A percentile compares a stretch with the other conserved stretches of the same genome.
These are phyloP conservation scores for Pleurotus giganteus DNA, from an alignment of 768 basidiomycete species.

Conservation along the genomic window DNA sequence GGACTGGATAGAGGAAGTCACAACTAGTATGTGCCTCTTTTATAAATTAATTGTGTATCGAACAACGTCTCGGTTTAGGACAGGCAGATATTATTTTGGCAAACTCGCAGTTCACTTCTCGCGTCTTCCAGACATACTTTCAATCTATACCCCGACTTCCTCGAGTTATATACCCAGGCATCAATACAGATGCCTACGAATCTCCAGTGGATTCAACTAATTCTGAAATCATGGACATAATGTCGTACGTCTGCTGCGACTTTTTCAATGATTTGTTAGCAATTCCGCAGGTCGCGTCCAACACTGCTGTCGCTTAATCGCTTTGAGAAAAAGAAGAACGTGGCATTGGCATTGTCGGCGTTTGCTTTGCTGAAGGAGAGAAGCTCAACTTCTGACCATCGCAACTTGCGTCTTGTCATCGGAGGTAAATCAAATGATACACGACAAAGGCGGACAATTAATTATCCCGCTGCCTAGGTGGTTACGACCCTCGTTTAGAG, in stretches of 20 bases:
- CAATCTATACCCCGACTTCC: conserved; percentile 60
- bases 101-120: conserved; percentile 89
- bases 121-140: conserved; percentile 77
- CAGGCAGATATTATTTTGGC: conserved; percentile 89
- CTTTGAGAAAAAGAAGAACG: conserved; percentile 95
- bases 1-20: conserved; percentile 86
- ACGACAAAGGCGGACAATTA: background rate
- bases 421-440: conserved; percentile 49
- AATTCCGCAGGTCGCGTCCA: conserved; percentile 49
- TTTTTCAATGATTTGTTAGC: background rate
- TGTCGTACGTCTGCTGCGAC: conserved; percentile 50
- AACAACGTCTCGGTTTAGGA: conserved; percentile 38
- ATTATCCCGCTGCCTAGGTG: conserved; percentile 47
- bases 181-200: conserved; percentile 78
- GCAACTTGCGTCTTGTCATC: conserved; percentile 66
- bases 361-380: conserved; percentile 57
- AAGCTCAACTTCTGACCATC: conserved; percentile 15
- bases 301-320: conserved; percentile 89
- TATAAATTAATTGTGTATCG: background rate
- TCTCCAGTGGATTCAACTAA: conserved; percentile 37
- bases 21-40: conserved; percentile 63
- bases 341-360: conserved; percentile 72
- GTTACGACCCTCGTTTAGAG: conserved; percentile 83
- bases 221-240: conserved; percentile 50
- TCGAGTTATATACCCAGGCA: conserved; percentile 92